A percentile compares a stretch with the other conserved stretches of the same genome.
Conservation (phyloP, 331 rosid species). For the Acacia pycnantha region DNA sequence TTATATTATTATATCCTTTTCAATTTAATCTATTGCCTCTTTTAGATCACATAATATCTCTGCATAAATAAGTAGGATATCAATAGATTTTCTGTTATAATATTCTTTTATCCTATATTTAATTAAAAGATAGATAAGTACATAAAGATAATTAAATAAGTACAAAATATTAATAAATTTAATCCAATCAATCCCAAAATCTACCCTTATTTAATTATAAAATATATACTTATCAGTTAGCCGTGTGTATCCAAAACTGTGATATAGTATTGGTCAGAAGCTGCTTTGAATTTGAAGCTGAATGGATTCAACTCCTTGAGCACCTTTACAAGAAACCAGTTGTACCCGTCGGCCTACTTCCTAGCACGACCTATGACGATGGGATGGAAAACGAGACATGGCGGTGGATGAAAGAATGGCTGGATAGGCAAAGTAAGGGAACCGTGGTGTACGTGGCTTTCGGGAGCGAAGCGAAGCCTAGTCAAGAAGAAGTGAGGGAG, state of each 20-base stretch:
- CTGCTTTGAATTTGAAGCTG: constrained; percentile 36
- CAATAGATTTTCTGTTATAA: too few species aligned
- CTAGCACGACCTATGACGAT: neutral
- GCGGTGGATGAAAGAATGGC: constrained; percentile 25
- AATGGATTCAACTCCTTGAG: constrained; percentile 30
- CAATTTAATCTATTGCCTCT: too few species aligned
- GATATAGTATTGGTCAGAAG: constrained; percentile 32
- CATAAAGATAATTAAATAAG: too few species aligned
- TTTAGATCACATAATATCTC: too few species aligned
- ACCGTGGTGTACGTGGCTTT: constrained; percentile 9
- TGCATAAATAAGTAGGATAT: too few species aligned
- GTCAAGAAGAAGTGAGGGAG: neutral
- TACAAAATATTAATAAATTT: too few species aligned
- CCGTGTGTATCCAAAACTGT: neutral
- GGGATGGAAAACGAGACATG: constrained; percentile 6
- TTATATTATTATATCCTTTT: too few species aligned
- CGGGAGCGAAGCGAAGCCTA: neutral
- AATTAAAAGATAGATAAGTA: too few species aligned
- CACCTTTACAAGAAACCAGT: constrained; percentile 15
- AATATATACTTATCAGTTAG: neutral
- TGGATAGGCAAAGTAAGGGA: constrained; percentile 22
- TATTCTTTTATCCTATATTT: too few species aligned
- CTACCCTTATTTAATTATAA: too few species aligned
- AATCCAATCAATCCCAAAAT: too few species aligned
- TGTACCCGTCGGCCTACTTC: neutral